Evolutionary conservation across 805 yeast species (phyloP).

Genomic region (Sugiyamaella chiloensis): DNA sequence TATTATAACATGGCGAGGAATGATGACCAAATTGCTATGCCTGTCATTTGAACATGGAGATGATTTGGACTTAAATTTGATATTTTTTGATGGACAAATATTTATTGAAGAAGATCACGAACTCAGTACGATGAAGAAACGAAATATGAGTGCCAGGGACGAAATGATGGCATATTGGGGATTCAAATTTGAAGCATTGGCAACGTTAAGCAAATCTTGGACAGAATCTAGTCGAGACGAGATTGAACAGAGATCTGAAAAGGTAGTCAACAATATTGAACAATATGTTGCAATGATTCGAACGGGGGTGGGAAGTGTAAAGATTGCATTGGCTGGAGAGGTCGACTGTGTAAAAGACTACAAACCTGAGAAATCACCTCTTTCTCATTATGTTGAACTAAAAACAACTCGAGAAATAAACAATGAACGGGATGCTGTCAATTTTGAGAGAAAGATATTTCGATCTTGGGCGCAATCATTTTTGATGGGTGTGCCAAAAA

Average conservation of each 20-base stretch:
- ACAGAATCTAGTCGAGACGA: conserved; percentile 58
- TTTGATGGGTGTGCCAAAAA: conserved; percentile 74
- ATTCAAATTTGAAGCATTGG: conserved; percentile 78
- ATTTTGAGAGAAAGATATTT: conserved; percentile 73
- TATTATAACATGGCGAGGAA: conserved; percentile 80
- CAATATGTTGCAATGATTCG: conserved; percentile 79
- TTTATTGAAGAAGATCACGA: conserved; percentile 40
- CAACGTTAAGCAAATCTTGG: conserved; percentile 77
- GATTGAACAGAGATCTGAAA: conserved; percentile 70
- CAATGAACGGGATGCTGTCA: conserved; percentile 53
- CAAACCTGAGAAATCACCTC: conserved; percentile 49
- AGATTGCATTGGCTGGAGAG: conserved; percentile 78
- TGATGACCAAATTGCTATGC: conserved; percentile 69
- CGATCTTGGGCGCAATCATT: conserved; percentile 93
- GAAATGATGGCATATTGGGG: conserved; percentile 41
- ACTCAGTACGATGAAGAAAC: conserved; percentile 24
- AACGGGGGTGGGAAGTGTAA: conserved; percentile 76
- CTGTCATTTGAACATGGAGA: conserved; percentile 60
- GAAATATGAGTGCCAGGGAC: conserved; percentile 22
- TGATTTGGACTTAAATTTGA: conserved; percentile 57
- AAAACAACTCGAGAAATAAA: conserved; percentile 64
- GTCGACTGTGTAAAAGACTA: conserved; percentile 89
- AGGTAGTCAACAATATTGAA: conserved; percentile 63
- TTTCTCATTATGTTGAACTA: conserved; percentile 78
- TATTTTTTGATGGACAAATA: conserved; percentile 58